Evolutionary conservation across 805 yeast species (phyloP), one percentile per base, ranked within the genome.

Genomic region (Sugiyamaella floridensis): DNA sequence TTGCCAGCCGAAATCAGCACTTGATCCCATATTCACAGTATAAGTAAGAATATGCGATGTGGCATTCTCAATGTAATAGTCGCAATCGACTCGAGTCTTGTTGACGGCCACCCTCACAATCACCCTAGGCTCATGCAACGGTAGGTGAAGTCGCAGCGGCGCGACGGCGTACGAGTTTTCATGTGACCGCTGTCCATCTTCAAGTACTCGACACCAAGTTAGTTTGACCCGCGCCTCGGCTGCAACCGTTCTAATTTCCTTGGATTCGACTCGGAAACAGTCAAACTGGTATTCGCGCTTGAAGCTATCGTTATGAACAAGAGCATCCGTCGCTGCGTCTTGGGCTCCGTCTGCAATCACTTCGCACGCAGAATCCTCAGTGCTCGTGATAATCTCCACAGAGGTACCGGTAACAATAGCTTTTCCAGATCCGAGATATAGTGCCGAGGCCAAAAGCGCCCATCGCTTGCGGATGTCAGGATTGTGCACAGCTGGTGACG

Each of bases 81-180:
- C 43, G 43, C 49, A 46, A 15, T 15, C 41, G 15, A 26, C 22
- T 19, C 22, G 10, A 29, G 18, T 11, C 34, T 45, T 12, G 20
- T 49, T 50, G 43, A 49, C n/a, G 43, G 65, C 68, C 2, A 32
- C 37, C 12, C 9, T 32, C n/a, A 83, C 71, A 32, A 86, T 65
- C 2, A 83, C 81, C 48, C 93, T 66, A 3, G 93, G 92, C 61
- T 86, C 92, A 52, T 81, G 72, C 47, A 83, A 71, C 1, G 90
- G 86, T 16, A 86, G 62, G 1, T 73, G 65, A 2, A 82, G 71
- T 49, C 79, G 80, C 75, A 82, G 76, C 11, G 76, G 68, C 9
- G 70, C 64, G 5, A 64, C 40, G 6, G 49, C 45, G 40, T 59
- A 62, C 14, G 43, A 52, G 34, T 63, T 63, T 14, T 40, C 41